Percentiles rank a stretch among this genome's conserved stretches.
phyloP scores from a whole-genome alignment of 192 early-diverging fungal genomes.

The Umbelopsis sp. region DNA sequence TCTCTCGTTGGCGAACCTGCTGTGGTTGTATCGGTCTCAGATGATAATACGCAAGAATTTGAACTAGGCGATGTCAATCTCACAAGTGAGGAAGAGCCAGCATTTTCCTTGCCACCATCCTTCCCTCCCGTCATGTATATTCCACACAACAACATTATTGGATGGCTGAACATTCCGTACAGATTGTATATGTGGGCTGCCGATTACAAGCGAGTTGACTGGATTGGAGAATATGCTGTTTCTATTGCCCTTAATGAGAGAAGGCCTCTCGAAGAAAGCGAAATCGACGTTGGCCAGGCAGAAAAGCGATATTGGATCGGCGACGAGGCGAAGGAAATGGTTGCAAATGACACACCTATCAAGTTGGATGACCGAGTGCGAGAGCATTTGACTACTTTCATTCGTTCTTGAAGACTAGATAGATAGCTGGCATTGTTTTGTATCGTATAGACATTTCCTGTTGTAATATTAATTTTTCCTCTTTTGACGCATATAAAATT shows the following conservation, averaged over 20 bases:
- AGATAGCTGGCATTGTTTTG: background rate
- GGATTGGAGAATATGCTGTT: slow-evolving; percentile 40
- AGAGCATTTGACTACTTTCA: slow-evolving; percentile 22
- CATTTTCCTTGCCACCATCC: slow-evolving; percentile 32
- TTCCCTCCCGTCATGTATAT: slow-evolving; percentile 40
- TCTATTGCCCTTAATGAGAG: slow-evolving; percentile 36
- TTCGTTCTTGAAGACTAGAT: slow-evolving; percentile 2
- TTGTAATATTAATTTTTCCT: slow-evolving; percentile 8
- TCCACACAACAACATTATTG: slow-evolving; percentile 45
- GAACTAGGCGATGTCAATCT: background rate
- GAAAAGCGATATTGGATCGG: slow-evolving; percentile 41
- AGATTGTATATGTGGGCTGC: slow-evolving; percentile 41
- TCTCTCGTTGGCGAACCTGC: background rate
- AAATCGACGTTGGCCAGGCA: slow-evolving; percentile 28
- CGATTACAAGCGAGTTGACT: slow-evolving; percentile 41
- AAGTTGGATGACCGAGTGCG: slow-evolving; percentile 25
- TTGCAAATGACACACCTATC: slow-evolving; percentile 32
- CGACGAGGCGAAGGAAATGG: slow-evolving; percentile 27
- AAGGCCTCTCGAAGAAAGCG: slow-evolving; percentile 22
- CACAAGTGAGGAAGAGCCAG: slow-evolving; percentile 10
- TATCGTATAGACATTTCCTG: background rate
- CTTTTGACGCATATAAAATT: background rate
- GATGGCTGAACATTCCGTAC: slow-evolving; percentile 46
- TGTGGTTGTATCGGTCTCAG: background rate
- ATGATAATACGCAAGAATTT: background rate